These are phyloP conservation scores for Anisodus tanguticus DNA, from an alignment of 257 asterid genomes.

Conservation along the genomic window DNA sequence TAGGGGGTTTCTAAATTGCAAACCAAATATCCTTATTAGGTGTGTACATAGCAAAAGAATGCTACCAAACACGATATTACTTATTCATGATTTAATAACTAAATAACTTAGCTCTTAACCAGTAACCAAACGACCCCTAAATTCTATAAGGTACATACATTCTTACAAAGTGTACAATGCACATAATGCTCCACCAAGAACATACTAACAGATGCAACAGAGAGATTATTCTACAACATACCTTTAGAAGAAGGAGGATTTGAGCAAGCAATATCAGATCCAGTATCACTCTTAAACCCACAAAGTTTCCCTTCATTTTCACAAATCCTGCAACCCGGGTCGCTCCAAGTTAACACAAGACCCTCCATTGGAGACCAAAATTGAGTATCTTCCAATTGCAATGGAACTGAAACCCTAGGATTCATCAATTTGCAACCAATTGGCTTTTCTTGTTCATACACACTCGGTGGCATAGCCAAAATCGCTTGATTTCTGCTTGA, in stretches of 20 bases:
- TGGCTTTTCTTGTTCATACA: constrained; percentile 35
- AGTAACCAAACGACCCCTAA: too few relatives aligned
- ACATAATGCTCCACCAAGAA: neutral
- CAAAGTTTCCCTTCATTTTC: constrained; percentile 54
- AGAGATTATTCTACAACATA: constrained; percentile 29
- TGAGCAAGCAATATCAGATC: constrained; percentile 49
- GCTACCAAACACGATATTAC: too few relatives aligned
- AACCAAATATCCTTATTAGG: too few relatives aligned
- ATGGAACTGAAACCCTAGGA: constrained; percentile 46
- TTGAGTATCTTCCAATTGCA: constrained; percentile 40
- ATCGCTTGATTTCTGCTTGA: constrained; percentile 51
- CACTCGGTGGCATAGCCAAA: constrained; percentile 39
- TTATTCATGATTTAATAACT: too few relatives aligned
- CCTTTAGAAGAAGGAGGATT: constrained; percentile 47
- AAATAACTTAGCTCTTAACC: too few relatives aligned
- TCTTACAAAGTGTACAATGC: neutral
- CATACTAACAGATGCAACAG: neutral
- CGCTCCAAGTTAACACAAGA: constrained; percentile 60
- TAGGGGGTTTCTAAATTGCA: too few relatives aligned
- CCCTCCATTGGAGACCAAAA: constrained; percentile 53
- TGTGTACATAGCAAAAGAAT: too few relatives aligned
- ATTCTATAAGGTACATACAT: neutral
- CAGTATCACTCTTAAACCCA: constrained; percentile 44
- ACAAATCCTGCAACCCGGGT: constrained; percentile 55
- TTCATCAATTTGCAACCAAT: constrained; percentile 44